Percentiles rank a stretch among this genome's conserved stretches.
phyloP scores from a whole-genome alignment of 2,329 filamentous ascomycete genomes.

The Colletotrichum sp. region DNA sequence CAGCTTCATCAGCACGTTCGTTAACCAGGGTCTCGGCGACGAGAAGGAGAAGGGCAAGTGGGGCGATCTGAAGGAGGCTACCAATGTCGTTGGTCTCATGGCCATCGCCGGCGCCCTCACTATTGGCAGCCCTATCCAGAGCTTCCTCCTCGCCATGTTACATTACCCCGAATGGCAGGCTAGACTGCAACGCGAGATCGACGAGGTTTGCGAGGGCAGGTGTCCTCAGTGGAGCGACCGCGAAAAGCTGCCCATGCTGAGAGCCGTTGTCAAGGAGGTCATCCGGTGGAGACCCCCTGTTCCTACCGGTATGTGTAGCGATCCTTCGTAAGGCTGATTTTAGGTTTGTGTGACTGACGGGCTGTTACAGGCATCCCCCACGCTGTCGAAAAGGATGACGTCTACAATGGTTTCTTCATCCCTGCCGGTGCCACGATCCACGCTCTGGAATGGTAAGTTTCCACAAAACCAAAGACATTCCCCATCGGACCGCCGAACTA shows the following conservation, averaged over 20 bases:
- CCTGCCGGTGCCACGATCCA: constrained; percentile 57
- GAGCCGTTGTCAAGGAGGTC: constrained; percentile 46
- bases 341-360: constrained; percentile 11
- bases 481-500: neutral
- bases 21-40: constrained; percentile 35
- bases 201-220: constrained; percentile 40
- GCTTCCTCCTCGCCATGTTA: constrained; percentile 32
- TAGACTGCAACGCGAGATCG: constrained; percentile 44
- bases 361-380: constrained; percentile 49
- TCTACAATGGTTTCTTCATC: constrained; percentile 58
- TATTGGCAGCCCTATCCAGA: constrained; percentile 48
- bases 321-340: neutral
- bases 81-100: constrained; percentile 52
- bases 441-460: constrained; percentile 32
- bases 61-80: constrained; percentile 41
- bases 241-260: constrained; percentile 40
- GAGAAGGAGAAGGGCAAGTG: constrained; percentile 28
- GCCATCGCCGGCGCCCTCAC: constrained; percentile 47
- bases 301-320: constrained; percentile 48
- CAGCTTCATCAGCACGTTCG: constrained; percentile 47
- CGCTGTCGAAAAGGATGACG: constrained; percentile 53
- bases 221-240: constrained; percentile 48
- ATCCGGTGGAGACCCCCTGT: constrained; percentile 61
- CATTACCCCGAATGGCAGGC: constrained; percentile 37
- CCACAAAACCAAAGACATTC: neutral